phyloP scores from a whole-genome alignment of 148 eudicot species.

The Rhododendron henanense region DNA sequence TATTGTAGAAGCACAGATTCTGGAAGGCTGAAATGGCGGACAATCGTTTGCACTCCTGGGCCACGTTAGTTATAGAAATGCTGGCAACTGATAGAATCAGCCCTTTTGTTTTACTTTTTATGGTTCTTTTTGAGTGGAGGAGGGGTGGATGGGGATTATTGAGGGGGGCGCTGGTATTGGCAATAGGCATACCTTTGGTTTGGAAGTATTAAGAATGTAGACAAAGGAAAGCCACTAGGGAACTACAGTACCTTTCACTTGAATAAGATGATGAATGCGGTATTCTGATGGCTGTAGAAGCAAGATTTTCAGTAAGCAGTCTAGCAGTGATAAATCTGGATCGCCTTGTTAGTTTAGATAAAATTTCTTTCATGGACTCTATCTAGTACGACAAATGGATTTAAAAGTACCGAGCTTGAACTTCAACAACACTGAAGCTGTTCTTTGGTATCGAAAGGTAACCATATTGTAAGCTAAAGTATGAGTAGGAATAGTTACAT shows the following conservation, averaged over 20 bases:
- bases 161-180: neutral
- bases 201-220: neutral
- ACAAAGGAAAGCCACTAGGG: neutral
- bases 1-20: neutral
- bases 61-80: neutral
- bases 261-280: neutral
- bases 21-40: neutral
- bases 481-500: neutral
- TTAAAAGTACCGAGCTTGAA: neutral
- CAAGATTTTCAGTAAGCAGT: neutral
- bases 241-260: neutral
- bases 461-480: neutral
- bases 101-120: neutral
- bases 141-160: neutral
- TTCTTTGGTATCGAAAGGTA: neutral
- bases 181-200: neutral
- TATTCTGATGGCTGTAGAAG: neutral
- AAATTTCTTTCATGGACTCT: neutral
- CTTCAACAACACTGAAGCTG: neutral
- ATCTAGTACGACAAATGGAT: neutral
- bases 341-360: neutral
- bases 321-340: neutral
- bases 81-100: neutral
- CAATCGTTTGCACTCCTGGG: neutral
- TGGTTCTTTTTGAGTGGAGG: neutral